Evolutionary conservation across 129 eudicot genomes (phyloP).

Genomic region (Helichrysum umbraculigerum): DNA sequence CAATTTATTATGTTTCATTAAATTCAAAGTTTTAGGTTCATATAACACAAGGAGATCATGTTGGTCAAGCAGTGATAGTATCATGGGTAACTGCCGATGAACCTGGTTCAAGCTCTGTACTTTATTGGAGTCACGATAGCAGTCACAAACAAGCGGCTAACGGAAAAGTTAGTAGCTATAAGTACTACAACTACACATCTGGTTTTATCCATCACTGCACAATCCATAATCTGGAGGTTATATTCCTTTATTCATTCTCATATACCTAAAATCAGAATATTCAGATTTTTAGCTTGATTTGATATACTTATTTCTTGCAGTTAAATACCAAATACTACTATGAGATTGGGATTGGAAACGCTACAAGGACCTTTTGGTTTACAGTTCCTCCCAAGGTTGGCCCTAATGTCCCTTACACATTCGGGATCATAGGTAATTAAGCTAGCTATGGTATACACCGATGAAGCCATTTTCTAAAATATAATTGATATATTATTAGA

Average conservation of each 20-base stretch:
- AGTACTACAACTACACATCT: slow-evolving; percentile 68
- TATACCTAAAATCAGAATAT: background rate
- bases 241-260: background rate
- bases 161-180: slow-evolving; percentile 52
- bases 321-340: background rate
- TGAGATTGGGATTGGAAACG: background rate
- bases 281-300: background rate
- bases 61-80: slow-evolving; percentile 52
- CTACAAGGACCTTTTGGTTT: slow-evolving; percentile 2
- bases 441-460: background rate
- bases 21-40: slow-evolving; percentile 48
- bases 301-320: background rate
- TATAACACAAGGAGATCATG: slow-evolving; percentile 85
- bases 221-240: slow-evolving; percentile 53
- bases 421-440: background rate
- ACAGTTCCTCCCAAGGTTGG: background rate
- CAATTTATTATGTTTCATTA: background rate
- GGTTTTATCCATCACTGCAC: slow-evolving; percentile 87
- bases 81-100: slow-evolving; percentile 86
- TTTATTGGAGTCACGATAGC: slow-evolving; percentile 57
- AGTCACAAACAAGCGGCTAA: slow-evolving; percentile 40
- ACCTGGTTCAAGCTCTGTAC: slow-evolving; percentile 56
- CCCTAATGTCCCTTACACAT: background rate
- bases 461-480: background rate
- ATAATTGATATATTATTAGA: background rate